phyloP scores from a whole-genome alignment of 2,329 filamentous ascomycete species.

The Pezicula radicicola region DNA sequence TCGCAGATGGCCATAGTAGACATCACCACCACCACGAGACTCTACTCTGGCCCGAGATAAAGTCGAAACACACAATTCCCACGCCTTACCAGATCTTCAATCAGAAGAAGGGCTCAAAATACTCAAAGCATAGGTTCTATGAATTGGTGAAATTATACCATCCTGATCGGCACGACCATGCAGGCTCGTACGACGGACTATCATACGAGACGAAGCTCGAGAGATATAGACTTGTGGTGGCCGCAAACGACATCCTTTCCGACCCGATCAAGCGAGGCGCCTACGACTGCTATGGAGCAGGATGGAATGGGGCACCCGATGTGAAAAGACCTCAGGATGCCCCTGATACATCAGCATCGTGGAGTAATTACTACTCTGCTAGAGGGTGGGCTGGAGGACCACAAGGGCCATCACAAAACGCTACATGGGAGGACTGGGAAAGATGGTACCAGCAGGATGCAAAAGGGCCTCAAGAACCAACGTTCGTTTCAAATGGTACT shows the following conservation, averaged over 20 bases:
- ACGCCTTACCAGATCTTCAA: slow-evolving; percentile 90
- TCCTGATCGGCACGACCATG: slow-evolving; percentile 62
- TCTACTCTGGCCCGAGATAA: slow-evolving; percentile 27
- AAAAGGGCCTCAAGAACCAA: slow-evolving; percentile 45
- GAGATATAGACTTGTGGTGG: slow-evolving; percentile 83
- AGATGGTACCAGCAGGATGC: slow-evolving; percentile 61
- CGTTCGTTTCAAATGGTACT: slow-evolving; percentile 74
- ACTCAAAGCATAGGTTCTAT: slow-evolving; percentile 83
- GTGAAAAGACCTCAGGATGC: slow-evolving; percentile 22
- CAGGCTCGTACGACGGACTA: slow-evolving; percentile 39
- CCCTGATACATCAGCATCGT: slow-evolving; percentile 22
- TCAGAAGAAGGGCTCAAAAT: slow-evolving; percentile 57
- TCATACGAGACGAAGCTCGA: slow-evolving; percentile 69
- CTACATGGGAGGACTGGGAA: slow-evolving; percentile 99
- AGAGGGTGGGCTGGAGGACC: slow-evolving; percentile 23
- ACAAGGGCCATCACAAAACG: slow-evolving; percentile 62
- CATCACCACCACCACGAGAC: slow-evolving; percentile 30
- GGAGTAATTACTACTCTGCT: slow-evolving; percentile 8
- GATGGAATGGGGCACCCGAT: slow-evolving; percentile 62
- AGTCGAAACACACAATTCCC: slow-evolving; percentile 22
- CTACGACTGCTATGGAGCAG: slow-evolving; percentile 79
- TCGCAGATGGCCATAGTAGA: slow-evolving; percentile 32
- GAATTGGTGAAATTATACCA: slow-evolving; percentile 95
- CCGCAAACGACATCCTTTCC: slow-evolving; percentile 84
- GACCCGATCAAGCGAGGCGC: slow-evolving; percentile 73